Evolutionary conservation across 1,139 yeast species (phyloP).

Genomic region (Yamadazyma songkhlaensis): DNA sequence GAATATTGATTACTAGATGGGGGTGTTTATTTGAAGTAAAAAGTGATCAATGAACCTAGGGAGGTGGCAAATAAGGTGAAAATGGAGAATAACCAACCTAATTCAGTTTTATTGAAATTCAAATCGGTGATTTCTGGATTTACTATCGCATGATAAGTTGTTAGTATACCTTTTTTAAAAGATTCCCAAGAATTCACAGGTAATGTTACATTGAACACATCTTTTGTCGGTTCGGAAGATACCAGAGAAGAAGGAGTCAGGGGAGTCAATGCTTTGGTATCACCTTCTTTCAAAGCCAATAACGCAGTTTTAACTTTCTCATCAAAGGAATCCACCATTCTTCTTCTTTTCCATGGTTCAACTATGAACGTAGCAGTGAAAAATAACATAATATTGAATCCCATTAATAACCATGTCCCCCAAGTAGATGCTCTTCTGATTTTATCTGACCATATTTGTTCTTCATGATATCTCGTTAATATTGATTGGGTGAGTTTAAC

Average conservation of each 20-base stretch:
- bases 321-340: constrained; percentile 82
- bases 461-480: constrained; percentile 89
- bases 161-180: constrained; percentile 12
- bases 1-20: too few relatives aligned
- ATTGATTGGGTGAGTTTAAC: constrained; percentile 72
- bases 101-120: constrained; percentile 4
- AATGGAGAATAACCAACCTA: constrained; percentile 4
- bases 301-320: constrained; percentile 64
- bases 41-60: background rate
- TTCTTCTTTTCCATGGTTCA: constrained; percentile 91
- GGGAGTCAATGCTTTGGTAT: constrained; percentile 15
- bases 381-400: constrained; percentile 75
- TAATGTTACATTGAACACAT: constrained; percentile 2
- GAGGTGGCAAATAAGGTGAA: constrained; percentile 1
- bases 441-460: constrained; percentile 97
- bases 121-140: constrained; percentile 9
- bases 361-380: constrained; percentile 78
- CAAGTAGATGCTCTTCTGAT: constrained; percentile 92
- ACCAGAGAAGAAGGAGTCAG: constrained; percentile 4
- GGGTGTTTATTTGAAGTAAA: background rate
- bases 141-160: constrained; percentile 17
- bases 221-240: background rate
- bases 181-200: constrained; percentile 16
- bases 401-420: constrained; percentile 94
- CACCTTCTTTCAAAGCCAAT: constrained; percentile 24